Evolutionary conservation across 495 filamentous ascomycete genomes (phyloP), one percentile per base, ranked within the genome.

Genomic region (Physcia stellaris): DNA sequence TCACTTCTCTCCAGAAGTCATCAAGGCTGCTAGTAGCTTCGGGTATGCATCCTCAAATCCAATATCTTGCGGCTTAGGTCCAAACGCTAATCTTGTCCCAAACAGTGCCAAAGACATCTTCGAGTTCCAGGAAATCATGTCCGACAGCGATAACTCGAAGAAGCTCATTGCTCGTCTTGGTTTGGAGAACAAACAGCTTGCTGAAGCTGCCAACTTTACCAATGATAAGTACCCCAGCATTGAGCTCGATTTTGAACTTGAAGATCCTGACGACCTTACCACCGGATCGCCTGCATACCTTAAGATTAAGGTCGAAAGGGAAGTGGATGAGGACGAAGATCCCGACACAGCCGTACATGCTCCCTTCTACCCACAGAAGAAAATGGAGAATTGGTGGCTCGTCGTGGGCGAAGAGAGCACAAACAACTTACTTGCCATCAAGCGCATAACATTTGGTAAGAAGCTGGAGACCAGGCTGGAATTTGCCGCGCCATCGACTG

Each of bases 91-190:
- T 28, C 26, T 71, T 51, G 16, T 33, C 18, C 12, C 20, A 45
- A 42, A 42, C 48, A 77, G 75, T 35, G 81, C 95, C 62, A 82
- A 81, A 38, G 87, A 95, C 53, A 83, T 99, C 44, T 84, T 90
- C 47, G 86, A 95, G 52, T 96, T 99, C 59, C 95, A 95, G 85
- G 88, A 95, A 24, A 79, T 85, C 30, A 99, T 99, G 90, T 73
- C 78, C 1, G 86, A 94, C 59, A 93, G 93, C 57, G 59, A 79
- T 27, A 68, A 88, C 36, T 88, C 92, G 55, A 63, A 66, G 3
- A 62, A 64, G 15, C 65, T 95, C 18, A 70, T 95, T 43, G 79
- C 83, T 60, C 68, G 72, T 12, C 67, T 96, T 12, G 76, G 76
- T 6, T 70, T 99, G 26, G 75, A 80, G 42, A 81, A 86, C 58